A percentile compares a stretch with the other conserved stretches of the same genome.
These are phyloP conservation scores for Venustampulla echinocandica DNA, from an alignment of 495 filamentous ascomycete species.

Conservation along the genomic window DNA sequence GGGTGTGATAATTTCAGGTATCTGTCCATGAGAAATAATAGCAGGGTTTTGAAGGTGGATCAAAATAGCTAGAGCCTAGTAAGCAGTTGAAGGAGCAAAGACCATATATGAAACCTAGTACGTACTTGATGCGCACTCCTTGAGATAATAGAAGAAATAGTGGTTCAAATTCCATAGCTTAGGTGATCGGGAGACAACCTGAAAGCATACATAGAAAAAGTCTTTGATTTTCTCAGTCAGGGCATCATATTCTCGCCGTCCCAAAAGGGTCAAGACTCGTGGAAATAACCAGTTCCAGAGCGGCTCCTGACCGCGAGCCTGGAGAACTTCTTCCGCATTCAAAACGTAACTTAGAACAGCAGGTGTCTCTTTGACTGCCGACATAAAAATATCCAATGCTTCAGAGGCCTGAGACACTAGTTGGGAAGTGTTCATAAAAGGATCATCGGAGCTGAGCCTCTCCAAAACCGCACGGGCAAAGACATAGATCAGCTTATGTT, in stretches of 20 bases:
- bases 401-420: conserved; percentile 51
- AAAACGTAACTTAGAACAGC: conserved; percentile 50
- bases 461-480: conserved; percentile 75
- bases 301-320: conserved; percentile 47
- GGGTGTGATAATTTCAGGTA: conserved; percentile 3
- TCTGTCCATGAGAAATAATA: conserved; percentile 4
- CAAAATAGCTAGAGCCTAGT: conserved; percentile 8
- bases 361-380: conserved; percentile 66
- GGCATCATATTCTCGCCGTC: conserved; percentile 31
- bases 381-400: conserved; percentile 63
- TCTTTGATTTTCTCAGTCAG: conserved; percentile 39
- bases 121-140: conserved; percentile 21
- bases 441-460: conserved; percentile 43
- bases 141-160: conserved; percentile 35
- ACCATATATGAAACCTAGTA: neutral
- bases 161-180: conserved; percentile 38
- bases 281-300: conserved; percentile 76
- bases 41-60: conserved; percentile 12
- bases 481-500: conserved; percentile 75
- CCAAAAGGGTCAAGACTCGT: conserved; percentile 49
- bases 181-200: conserved; percentile 28
- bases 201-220: conserved; percentile 39
- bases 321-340: conserved; percentile 17
- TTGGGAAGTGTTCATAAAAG: conserved; percentile 44
- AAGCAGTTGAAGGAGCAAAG: neutral